Evolutionary conservation across 23 red algal genomes (phyloP).

Genomic region (Gracilariopsis chorda): DNA sequence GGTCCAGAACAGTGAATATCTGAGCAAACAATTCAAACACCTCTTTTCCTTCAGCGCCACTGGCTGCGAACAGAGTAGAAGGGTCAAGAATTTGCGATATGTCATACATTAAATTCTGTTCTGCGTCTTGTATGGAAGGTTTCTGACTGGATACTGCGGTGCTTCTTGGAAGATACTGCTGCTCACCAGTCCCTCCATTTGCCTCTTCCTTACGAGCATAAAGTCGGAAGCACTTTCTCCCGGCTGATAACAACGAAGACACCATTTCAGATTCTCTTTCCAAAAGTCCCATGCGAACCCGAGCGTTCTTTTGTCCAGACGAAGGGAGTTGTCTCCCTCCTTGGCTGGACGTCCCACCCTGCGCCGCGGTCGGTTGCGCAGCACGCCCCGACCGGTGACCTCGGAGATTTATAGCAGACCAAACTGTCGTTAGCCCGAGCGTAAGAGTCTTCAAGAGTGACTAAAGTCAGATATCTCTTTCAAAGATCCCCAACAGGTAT

Average conservation of each 20-base stretch:
- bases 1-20: conserved; percentile 87
- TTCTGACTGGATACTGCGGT: not conserved
- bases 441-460: conserved; percentile 85
- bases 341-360: not conserved
- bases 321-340: not conserved
- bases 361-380: not conserved
- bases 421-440: conserved; percentile 89
- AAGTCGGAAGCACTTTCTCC: conserved; percentile 73
- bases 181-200: not conserved
- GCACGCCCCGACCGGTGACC: not conserved
- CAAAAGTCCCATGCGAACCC: conserved; percentile 35
- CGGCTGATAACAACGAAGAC: conserved; percentile 46
- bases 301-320: not conserved
- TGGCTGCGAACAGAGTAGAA: not conserved
- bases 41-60: conserved; percentile 75
- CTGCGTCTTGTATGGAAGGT: not conserved
- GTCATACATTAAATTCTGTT: conserved; percentile 3
- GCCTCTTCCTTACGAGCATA: conserved; percentile 53
- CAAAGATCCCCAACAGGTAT: conserved; percentile 49
- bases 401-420: conserved; percentile 68
- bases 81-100: not conserved
- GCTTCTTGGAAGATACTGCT: not conserved
- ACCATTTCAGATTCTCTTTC: conserved; percentile 89
- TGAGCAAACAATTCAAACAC: conserved; percentile 95
- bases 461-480: conserved; percentile 89